Percentiles rank a stretch among this genome's conserved stretches.
Evolutionary conservation across 75 land plant species (phyloP).

Genomic region (Cunninghamia lanceolata): DNA sequence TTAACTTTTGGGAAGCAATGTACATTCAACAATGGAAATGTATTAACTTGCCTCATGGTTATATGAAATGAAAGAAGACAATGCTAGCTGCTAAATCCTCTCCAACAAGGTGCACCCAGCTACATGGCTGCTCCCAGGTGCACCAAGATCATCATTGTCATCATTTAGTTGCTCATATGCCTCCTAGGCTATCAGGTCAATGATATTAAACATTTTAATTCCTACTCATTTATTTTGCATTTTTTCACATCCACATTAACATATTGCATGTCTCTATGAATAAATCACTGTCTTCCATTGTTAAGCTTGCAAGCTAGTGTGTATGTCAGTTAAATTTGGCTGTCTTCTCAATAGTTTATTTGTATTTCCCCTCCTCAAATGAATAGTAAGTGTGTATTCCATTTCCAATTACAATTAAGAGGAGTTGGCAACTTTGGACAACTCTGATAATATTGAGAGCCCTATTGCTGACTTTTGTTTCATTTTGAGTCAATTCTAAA

Average conservation of each 20-base stretch:
- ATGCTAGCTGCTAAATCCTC: background rate
- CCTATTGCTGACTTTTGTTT: no score
- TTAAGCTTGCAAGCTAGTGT: background rate
- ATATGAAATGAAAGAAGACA: background rate
- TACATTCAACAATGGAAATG: background rate
- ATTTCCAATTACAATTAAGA: background rate
- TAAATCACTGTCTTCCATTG: background rate
- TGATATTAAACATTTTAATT: background rate
- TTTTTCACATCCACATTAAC: background rate
- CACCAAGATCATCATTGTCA: no score
- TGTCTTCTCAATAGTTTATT: background rate
- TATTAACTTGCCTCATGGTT: background rate
- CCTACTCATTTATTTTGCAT: background rate
- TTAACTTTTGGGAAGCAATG: no score
- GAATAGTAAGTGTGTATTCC: background rate
- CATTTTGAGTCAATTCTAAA: no score
- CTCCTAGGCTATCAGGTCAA: background rate
- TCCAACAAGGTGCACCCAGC: background rate
- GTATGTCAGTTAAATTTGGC: background rate
- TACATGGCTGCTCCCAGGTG: background rate
- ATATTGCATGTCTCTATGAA: background rate
- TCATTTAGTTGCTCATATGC: no score
- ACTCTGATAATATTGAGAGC: no score
- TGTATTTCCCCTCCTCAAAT: background rate
- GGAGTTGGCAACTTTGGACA: background rate